Evolutionary conservation across 2,329 filamentous ascomycete species (phyloP).

Genomic region (Fusarium duplospermum): DNA sequence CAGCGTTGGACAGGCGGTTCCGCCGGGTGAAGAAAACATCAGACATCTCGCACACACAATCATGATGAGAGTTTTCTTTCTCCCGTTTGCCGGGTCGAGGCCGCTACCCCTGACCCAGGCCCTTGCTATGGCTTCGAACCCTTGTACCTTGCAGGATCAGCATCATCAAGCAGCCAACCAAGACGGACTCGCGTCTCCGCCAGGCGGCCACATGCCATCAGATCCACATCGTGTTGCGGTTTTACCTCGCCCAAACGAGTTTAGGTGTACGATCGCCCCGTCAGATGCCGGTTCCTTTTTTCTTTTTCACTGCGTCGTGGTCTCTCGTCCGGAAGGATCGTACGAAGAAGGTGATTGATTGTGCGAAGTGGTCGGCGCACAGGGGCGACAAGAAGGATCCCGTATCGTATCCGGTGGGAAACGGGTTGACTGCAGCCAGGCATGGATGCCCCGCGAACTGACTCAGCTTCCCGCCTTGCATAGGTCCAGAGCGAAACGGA

Average conservation of each 20-base stretch:
- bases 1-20: not conserved
- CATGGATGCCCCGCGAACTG: slow-evolving; percentile 14
- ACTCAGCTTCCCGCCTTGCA: slow-evolving; percentile 31
- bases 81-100: slow-evolving; percentile 19
- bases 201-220: slow-evolving; percentile 35
- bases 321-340: not conserved
- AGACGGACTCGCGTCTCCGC: slow-evolving; percentile 24
- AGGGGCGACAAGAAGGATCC: not conserved
- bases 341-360: slow-evolving; percentile 13
- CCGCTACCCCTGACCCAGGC: slow-evolving; percentile 41
- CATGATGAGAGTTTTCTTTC: slow-evolving; percentile 14
- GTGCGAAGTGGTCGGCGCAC: slow-evolving; percentile 4
- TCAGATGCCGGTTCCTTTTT: slow-evolving; percentile 23
- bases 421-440: slow-evolving; percentile 2
- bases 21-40: slow-evolving; percentile 18
- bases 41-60: slow-evolving; percentile 13
- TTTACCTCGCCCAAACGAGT: slow-evolving; percentile 41
- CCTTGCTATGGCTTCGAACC: slow-evolving; percentile 25
- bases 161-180: slow-evolving; percentile 38
- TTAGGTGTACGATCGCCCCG: slow-evolving; percentile 34
- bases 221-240: slow-evolving; percentile 36
- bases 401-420: slow-evolving; percentile 15
- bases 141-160: slow-evolving; percentile 42
- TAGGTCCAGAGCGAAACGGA: slow-evolving; percentile 33
- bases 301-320: slow-evolving; percentile 4